A percentile compares a stretch with the other conserved stretches of the same genome.
Evolutionary conservation across 2,329 filamentous ascomycete species (phyloP).

Genomic region (Leptographium flavum): DNA sequence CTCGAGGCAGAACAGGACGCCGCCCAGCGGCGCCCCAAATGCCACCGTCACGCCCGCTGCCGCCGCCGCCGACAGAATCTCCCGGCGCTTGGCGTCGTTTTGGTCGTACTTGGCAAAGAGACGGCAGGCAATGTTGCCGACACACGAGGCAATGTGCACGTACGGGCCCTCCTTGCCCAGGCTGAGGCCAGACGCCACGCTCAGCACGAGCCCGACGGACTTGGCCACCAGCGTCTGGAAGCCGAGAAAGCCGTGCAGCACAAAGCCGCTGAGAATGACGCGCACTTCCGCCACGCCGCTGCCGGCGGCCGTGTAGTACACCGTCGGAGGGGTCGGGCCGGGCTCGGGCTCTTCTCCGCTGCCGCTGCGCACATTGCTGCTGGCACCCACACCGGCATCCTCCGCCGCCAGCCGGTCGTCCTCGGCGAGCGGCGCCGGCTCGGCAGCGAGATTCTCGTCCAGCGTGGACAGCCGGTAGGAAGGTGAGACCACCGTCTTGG

Average conservation of each 20-base stretch:
- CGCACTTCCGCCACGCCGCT: conserved; percentile 95
- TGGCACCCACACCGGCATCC: conserved; percentile 21
- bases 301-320: conserved; percentile 91
- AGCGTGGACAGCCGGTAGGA: conserved; percentile 74
- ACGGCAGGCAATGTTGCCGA: conserved; percentile 89
- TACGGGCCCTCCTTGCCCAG: conserved; percentile 91
- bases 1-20: conserved; percentile 84
- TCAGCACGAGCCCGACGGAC: conserved; percentile 66
- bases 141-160: conserved; percentile 91
- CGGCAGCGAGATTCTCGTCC: conserved; percentile 81
- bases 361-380: conserved; percentile 16
- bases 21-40: conserved; percentile 77
- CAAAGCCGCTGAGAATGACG: conserved; percentile 95
- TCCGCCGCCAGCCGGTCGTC: conserved; percentile 24
- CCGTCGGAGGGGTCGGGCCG: conserved; percentile 49
- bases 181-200: conserved; percentile 83
- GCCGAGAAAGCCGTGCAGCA: conserved; percentile 89
- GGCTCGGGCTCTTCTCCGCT: conserved; percentile 6
- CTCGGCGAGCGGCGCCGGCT: conserved; percentile 23
- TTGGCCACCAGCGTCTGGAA: conserved; percentile 79
- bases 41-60: conserved; percentile 88
- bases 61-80: conserved; percentile 84
- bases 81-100: conserved; percentile 88
- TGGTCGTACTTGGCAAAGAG: conserved; percentile 87
- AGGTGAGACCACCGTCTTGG: conserved; percentile 89